phyloP scores from a whole-genome alignment of 371 early-diverging fungal genomes.

The Mortierella sp. region DNA sequence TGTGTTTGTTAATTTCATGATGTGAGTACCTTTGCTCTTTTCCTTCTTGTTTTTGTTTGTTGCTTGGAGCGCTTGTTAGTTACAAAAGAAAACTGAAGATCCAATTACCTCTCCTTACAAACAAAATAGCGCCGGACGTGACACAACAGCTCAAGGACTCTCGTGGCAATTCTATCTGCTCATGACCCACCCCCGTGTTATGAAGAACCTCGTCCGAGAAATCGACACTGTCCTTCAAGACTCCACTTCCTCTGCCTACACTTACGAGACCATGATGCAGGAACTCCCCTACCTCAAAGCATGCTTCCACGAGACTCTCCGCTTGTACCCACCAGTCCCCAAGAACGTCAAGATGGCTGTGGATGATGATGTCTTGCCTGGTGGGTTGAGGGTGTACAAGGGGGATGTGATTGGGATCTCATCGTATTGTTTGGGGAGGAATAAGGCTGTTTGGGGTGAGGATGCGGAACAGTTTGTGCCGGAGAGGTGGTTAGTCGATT shows the following conservation, averaged over 20 bases:
- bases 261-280: conserved; percentile 53
- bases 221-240: conserved; percentile 33
- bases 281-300: conserved; percentile 49
- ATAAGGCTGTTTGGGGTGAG: conserved; percentile 69
- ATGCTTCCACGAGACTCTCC: conserved; percentile 47
- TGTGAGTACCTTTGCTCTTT: conserved; percentile 13
- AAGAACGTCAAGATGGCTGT: conserved; percentile 40
- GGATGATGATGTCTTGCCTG: conserved; percentile 74
- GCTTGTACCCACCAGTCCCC: conserved; percentile 44
- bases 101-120: conserved; percentile 70
- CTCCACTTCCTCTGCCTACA: conserved; percentile 13
- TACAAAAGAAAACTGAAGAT: conserved; percentile 57
- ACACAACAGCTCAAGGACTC: conserved; percentile 64
- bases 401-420: conserved; percentile 55
- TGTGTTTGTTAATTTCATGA: conserved; percentile 50
- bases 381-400: conserved; percentile 68
- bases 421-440: conserved; percentile 57
- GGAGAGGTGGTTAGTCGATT: conserved; percentile 69
- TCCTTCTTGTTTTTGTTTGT: background rate
- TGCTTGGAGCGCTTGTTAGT: background rate
- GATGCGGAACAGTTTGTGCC: conserved; percentile 71
- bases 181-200: conserved; percentile 44
- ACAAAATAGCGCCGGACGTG: conserved; percentile 61
- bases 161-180: conserved; percentile 54
- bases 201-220: conserved; percentile 43